A percentile compares a stretch with the other conserved stretches of the same genome.
Evolutionary conservation across 805 yeast genomes (phyloP).

Genomic region (Wickerhamiella shivajii): DNA sequence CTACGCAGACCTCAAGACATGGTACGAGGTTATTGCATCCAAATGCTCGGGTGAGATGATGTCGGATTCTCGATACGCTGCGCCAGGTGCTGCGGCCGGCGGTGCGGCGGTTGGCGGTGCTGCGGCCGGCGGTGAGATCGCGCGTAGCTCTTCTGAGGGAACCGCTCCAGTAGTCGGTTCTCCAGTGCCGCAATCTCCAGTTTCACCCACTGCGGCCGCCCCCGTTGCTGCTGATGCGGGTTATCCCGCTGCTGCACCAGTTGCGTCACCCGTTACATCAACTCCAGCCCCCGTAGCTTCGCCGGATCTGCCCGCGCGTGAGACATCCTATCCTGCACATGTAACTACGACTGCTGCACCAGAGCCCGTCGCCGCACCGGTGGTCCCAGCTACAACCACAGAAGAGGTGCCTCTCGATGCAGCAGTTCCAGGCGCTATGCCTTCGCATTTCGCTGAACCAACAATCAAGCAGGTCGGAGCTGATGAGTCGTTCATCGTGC

Average conservation of each 20-base stretch:
- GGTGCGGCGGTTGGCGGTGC: slow-evolving; percentile 1
- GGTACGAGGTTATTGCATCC: slow-evolving; percentile 30
- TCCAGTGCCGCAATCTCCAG: slow-evolving; percentile 1
- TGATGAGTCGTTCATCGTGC: no score
- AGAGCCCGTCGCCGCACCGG: no score
- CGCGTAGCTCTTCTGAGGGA: not conserved
- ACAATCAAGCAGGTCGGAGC: no score
- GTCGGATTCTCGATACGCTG: not conserved
- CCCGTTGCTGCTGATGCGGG: slow-evolving; percentile 3
- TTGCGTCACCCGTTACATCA: not conserved
- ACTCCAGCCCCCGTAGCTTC: slow-evolving; percentile 1
- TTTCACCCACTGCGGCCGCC: slow-evolving; percentile 2
- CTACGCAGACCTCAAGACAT: slow-evolving; percentile 31
- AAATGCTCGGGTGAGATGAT: slow-evolving; percentile 5
- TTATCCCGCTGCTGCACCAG: not conserved
- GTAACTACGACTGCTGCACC: no score
- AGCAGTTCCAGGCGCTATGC: no score
- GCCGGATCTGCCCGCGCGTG: not conserved
- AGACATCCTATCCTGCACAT: no score
- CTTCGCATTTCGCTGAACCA: no score
- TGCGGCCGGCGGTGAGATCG: slow-evolving; percentile 2
- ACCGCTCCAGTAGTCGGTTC: not conserved
- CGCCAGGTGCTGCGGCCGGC: not conserved
- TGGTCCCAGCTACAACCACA: no score
- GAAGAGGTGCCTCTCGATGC: no score